phyloP scores from a whole-genome alignment of 371 early-diverging fungal species.

The Dichotomocladium elegans region DNA sequence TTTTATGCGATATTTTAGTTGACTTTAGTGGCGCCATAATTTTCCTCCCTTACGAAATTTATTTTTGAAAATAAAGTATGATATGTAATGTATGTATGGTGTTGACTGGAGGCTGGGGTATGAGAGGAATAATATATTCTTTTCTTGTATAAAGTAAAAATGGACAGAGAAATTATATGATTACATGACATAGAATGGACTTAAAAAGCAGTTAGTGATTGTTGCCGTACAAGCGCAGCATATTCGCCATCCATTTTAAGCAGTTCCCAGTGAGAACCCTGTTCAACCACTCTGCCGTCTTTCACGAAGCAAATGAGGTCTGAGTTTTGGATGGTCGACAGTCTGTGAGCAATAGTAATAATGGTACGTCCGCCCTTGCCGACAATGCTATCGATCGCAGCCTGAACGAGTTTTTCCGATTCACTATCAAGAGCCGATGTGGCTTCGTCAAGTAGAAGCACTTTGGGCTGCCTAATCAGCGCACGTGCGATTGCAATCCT shows the following conservation, averaged over 20 bases:
- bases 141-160: too few species aligned
- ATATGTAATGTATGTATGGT: too few species aligned
- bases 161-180: too few species aligned
- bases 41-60: too few species aligned
- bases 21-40: too few species aligned
- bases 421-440: constrained; percentile 89
- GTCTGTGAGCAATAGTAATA: constrained; percentile 65
- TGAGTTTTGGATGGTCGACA: constrained; percentile 73
- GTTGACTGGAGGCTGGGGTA: too few species aligned
- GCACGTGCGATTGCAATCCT: too few species aligned
- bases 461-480: constrained; percentile 75
- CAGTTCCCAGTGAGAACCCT: constrained; percentile 62
- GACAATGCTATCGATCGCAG: constrained; percentile 73
- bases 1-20: too few species aligned
- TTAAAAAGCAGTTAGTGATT: constrained; percentile 17
- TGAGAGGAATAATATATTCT: too few species aligned
- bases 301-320: constrained; percentile 75
- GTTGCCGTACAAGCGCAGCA: constrained; percentile 32
- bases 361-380: constrained; percentile 53
- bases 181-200: too few species aligned
- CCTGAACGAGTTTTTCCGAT: constrained; percentile 87
- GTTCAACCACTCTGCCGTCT: constrained; percentile 62
- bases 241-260: constrained; percentile 40
- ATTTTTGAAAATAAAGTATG: too few species aligned
- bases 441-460: constrained; percentile 94